These are phyloP conservation scores for Citrullus colocynthis DNA, from an alignment of 306 rosid species.

Conservation along the genomic window DNA sequence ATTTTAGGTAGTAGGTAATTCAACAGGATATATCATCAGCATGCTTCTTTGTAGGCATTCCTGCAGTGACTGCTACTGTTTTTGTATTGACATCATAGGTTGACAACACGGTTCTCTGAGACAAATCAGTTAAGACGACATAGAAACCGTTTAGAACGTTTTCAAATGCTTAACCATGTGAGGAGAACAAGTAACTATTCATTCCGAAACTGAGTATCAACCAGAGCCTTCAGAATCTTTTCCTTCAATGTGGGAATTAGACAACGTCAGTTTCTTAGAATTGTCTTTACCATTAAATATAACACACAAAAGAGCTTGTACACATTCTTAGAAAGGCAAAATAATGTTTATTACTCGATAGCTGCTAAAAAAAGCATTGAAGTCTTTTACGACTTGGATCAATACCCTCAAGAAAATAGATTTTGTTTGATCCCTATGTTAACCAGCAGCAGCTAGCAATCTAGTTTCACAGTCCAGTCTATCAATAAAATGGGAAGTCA, in stretches of 20 bases:
- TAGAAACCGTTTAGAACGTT: not conserved
- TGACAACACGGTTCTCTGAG: constrained; percentile 48
- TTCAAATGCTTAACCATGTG: not conserved
- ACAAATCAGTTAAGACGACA: constrained; percentile 11
- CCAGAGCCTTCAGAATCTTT: not conserved
- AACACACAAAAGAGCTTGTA: not conserved
- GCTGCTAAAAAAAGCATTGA: not conserved
- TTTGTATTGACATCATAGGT: constrained; percentile 30
- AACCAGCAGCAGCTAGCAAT: not conserved
- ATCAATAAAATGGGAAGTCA: not conserved
- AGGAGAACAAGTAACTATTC: not conserved
- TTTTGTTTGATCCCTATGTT: not conserved
- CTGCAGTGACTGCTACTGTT: constrained; percentile 28
- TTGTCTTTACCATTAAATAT: not conserved
- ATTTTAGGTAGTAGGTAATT: constrained; percentile 24
- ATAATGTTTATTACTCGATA: not conserved
- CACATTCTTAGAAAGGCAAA: not conserved
- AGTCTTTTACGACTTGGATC: not conserved
- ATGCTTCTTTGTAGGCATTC: constrained; percentile 28
- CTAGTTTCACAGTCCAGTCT: not conserved
- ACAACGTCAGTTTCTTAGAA: not conserved
- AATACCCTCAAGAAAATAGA: not conserved
- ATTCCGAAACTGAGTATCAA: not conserved
- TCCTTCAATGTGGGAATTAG: constrained; percentile 5
- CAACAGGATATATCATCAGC: constrained; percentile 38